These are phyloP conservation scores for Elaeis guineensis DNA, from an alignment of 176 grass and related monocot species.

Conservation along the genomic window DNA sequence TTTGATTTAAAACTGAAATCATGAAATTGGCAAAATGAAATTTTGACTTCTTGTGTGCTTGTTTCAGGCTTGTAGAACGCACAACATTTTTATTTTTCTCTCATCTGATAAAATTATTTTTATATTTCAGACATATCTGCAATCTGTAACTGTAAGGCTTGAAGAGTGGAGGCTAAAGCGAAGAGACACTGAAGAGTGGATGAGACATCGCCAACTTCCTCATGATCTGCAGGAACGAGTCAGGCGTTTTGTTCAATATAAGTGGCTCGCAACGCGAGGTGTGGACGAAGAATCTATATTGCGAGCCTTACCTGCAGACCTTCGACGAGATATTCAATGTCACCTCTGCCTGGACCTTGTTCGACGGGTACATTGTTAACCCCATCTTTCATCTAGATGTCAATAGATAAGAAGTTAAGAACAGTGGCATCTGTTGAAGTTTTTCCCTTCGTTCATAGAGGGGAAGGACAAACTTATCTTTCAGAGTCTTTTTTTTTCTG, in stretches of 20 bases:
- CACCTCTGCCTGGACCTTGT: conserved; percentile 90
- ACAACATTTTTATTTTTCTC: not conserved
- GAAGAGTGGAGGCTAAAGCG: conserved; percentile 98
- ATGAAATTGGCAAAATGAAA: too few relatives aligned
- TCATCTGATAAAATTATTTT: not conserved
- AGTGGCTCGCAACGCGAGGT: conserved; percentile 92
- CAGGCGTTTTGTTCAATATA: conserved; percentile 80
- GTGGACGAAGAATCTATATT: conserved; percentile 90
- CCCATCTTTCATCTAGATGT: not conserved
- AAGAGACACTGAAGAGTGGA: conserved; percentile 97
- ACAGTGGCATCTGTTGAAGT: too few relatives aligned
- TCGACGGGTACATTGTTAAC: conserved; percentile 52
- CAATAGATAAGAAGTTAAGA: too few relatives aligned
- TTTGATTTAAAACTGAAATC: too few relatives aligned
- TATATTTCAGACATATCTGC: conserved; percentile 70
- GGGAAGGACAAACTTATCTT: too few relatives aligned
- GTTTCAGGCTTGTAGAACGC: not conserved
- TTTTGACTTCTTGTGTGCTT: not conserved
- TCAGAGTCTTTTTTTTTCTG: too few relatives aligned
- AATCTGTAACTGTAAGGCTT: conserved; percentile 84
- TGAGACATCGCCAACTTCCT: conserved; percentile 92
- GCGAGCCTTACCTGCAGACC: conserved; percentile 63
- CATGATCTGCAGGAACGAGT: conserved; percentile 54
- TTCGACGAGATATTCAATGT: conserved; percentile 85
- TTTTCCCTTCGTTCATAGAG: too few relatives aligned